Conservation (phyloP, 805 yeast genomes). For the Nakazawaea peltata region DNA sequence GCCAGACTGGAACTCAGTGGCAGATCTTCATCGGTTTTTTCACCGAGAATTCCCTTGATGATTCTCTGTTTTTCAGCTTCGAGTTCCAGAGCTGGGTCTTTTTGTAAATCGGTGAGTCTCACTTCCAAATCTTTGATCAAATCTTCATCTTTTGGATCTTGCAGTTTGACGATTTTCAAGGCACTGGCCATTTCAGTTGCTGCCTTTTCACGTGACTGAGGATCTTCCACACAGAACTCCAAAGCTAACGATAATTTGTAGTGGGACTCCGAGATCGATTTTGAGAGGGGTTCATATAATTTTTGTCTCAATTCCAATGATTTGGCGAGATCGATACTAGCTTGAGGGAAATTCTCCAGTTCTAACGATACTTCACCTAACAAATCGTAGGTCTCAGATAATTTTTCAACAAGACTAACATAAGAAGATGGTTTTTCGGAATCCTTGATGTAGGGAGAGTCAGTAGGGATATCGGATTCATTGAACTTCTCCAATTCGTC, state of each 20-base stretch:
- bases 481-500: constrained; percentile 25
- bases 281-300: constrained; percentile 42
- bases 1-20: constrained; percentile 14
- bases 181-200: constrained; percentile 30
- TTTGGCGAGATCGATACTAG: constrained; percentile 58
- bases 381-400: constrained; percentile 69
- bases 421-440: constrained; percentile 23
- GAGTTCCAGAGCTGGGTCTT: constrained; percentile 40
- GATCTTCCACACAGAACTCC: constrained; percentile 59
- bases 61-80: constrained; percentile 44
- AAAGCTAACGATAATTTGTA: constrained; percentile 73
- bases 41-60: constrained; percentile 50
- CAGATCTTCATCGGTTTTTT: constrained; percentile 20
- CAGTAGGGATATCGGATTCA: constrained; percentile 3
- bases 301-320: constrained; percentile 47
- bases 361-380: constrained; percentile 89
- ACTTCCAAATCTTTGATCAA: constrained; percentile 48
- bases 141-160: constrained; percentile 31
- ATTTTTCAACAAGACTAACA: constrained; percentile 35
- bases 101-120: constrained; percentile 46
- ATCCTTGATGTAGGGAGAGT: constrained; percentile 7
- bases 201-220: constrained; percentile 46
- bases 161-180: constrained; percentile 34
- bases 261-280: constrained; percentile 68
- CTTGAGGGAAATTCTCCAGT: constrained; percentile 78